Conservation (phyloP, 768 basidiomycete species). For the Phylloporus sp. region DNA sequence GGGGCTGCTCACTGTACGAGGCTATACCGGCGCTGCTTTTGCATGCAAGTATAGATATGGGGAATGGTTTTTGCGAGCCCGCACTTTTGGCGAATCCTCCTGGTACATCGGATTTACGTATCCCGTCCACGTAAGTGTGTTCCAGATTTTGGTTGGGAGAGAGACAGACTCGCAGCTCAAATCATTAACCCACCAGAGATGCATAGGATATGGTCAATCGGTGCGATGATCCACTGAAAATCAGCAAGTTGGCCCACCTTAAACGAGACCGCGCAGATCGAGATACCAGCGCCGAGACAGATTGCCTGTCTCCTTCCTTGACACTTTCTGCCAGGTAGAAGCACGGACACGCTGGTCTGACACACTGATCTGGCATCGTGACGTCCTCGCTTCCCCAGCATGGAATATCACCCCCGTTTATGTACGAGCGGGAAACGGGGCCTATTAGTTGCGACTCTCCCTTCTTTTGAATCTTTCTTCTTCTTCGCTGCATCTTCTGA, state of each 20-base stretch:
- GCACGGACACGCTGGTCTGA: neutral
- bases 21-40: neutral
- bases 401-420: neutral
- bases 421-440: neutral
- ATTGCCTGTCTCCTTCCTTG: neutral
- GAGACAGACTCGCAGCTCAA: too few species aligned
- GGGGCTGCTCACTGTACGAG: neutral
- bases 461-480: conserved; percentile 14
- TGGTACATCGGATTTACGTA: neutral
- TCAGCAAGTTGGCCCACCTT: neutral
- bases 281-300: neutral
- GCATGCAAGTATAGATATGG: neutral
- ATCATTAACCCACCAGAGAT: too few species aligned
- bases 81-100: neutral
- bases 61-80: neutral
- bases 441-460: too few species aligned
- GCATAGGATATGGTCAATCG: neutral
- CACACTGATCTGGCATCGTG: neutral
- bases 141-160: neutral
- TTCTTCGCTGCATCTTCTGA: conserved; percentile 20
- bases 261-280: neutral
- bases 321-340: neutral
- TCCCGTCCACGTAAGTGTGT: neutral
- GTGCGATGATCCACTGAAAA: neutral
- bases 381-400: neutral